phyloP scores from a whole-genome alignment of 1,284 basidiomycete genomes.

The Ganoderma boninense region DNA sequence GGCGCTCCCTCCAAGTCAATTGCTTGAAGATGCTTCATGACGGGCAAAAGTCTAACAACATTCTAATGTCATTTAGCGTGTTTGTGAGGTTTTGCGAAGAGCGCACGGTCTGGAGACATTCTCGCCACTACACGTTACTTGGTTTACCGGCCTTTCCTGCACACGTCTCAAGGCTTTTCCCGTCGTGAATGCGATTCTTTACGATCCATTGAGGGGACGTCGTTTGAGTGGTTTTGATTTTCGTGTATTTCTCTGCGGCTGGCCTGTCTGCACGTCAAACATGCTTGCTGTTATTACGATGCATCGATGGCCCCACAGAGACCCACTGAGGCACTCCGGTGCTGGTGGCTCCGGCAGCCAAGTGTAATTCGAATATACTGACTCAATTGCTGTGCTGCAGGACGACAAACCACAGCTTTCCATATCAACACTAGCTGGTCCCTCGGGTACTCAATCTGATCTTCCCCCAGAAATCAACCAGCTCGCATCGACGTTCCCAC shows the following conservation, averaged over 20 bases:
- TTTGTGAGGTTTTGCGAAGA: not conserved
- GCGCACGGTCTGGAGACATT: not conserved
- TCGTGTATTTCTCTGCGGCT: too few species aligned
- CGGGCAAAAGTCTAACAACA: not conserved
- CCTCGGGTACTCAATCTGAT: conserved; percentile 11
- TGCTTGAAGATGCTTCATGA: not conserved
- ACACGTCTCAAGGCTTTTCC: not conserved
- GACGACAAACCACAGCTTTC: conserved; percentile 30
- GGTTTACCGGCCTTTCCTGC: not conserved
- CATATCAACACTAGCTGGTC: conserved; percentile 11
- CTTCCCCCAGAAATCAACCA: conserved; percentile 47
- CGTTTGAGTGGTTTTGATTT: too few species aligned
- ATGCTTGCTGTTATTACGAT: too few species aligned
- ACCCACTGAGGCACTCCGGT: too few species aligned
- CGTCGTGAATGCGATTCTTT: not conserved
- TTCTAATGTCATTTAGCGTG: not conserved
- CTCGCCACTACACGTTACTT: not conserved
- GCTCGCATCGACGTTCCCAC: conserved; percentile 63
- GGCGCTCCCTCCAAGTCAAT: not conserved
- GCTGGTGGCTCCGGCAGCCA: not conserved
- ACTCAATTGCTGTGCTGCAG: conserved; percentile 16
- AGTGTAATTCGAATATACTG: not conserved
- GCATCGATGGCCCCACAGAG: too few species aligned
- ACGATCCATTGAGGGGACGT: not conserved
- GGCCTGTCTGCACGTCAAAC: too few species aligned